These are phyloP conservation scores for Eucalyptus cloeziana DNA, from an alignment of 345 rosid species.

Conservation along the genomic window DNA sequence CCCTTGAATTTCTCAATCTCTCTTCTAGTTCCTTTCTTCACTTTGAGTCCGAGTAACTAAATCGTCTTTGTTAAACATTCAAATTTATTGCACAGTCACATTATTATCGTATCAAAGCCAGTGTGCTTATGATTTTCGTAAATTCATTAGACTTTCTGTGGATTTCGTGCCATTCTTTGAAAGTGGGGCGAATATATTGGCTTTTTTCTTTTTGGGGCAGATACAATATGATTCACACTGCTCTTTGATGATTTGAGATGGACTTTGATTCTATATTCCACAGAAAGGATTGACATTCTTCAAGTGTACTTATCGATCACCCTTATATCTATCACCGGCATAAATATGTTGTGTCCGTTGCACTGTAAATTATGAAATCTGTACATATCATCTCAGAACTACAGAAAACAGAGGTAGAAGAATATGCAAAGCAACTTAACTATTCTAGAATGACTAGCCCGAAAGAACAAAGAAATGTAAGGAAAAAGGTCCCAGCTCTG, in stretches of 20 bases:
- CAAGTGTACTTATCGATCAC: neutral
- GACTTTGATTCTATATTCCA: neutral
- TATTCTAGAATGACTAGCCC: neutral
- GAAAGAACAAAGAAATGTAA: neutral
- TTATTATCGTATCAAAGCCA: neutral
- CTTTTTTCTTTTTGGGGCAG: neutral
- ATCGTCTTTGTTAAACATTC: neutral
- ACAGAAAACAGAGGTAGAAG: neutral
- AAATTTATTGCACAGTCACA: neutral
- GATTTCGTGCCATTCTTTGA: neutral
- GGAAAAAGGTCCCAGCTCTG: neutral
- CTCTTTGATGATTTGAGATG: neutral
- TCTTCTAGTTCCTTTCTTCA: neutral
- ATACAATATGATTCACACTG: neutral
- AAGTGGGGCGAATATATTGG: neutral
- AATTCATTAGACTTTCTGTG: neutral
- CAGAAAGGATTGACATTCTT: neutral
- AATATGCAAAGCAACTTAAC: neutral
- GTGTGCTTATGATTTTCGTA: neutral
- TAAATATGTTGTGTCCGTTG: neutral
- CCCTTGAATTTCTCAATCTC: neutral
- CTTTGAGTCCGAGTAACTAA: neutral
- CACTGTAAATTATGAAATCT: neutral
- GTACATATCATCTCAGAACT: neutral
- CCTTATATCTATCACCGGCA: neutral